Evolutionary conservation across 2,329 filamentous ascomycete species (phyloP).

Genomic region (Pestalotiopsis sp.): DNA sequence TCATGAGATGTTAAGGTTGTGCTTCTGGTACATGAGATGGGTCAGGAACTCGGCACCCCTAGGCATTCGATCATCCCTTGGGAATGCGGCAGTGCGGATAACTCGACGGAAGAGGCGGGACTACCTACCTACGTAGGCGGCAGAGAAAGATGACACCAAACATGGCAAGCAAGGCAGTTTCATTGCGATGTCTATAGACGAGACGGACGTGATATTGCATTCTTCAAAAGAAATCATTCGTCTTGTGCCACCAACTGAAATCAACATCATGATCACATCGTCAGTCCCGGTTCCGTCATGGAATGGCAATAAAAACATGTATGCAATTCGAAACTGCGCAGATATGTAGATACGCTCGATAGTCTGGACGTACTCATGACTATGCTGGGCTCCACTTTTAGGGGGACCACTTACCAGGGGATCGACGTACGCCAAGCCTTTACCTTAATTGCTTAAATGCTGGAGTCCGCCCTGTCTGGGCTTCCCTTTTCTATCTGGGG

Average conservation of each 20-base stretch:
- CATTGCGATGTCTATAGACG: not conserved
- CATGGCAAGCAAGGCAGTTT: too few relatives aligned
- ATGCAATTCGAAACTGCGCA: too few relatives aligned
- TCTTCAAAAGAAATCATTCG: not conserved
- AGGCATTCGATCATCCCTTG: too few relatives aligned
- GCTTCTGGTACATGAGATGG: too few relatives aligned
- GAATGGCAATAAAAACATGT: too few relatives aligned
- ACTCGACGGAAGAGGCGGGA: too few relatives aligned
- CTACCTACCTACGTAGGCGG: too few relatives aligned
- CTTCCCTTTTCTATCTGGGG: not conserved
- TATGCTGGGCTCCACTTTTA: not conserved
- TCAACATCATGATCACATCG: too few relatives aligned
- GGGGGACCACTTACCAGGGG: not conserved
- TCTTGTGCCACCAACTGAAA: not conserved
- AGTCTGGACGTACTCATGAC: not conserved
- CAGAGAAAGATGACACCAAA: too few relatives aligned
- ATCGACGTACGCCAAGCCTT: not conserved
- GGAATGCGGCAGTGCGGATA: too few relatives aligned
- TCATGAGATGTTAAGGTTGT: not conserved
- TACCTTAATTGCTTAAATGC: constrained; percentile 8
- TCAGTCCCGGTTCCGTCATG: too few relatives aligned
- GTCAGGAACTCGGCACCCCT: too few relatives aligned
- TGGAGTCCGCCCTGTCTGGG: not conserved
- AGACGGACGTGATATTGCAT: not conserved
- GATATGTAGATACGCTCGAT: not conserved